Evolutionary conservation across 2,329 filamentous ascomycete genomes (phyloP).

Genomic region (Aspergillus sp.): DNA sequence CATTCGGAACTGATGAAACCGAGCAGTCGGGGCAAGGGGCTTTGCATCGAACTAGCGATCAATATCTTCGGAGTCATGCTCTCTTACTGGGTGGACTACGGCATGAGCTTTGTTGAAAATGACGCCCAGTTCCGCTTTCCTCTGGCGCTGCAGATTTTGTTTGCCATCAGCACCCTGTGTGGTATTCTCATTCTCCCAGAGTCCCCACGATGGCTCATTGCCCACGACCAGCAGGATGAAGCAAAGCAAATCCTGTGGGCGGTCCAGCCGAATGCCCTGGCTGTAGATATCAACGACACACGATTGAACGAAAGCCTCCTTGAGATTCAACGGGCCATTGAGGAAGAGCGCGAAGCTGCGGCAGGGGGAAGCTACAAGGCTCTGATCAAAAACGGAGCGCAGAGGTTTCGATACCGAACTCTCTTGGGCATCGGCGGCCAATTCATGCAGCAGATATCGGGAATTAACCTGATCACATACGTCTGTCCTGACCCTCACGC

Average conservation of each 20-base stretch:
- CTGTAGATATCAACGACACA: background rate
- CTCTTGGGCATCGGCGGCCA: conserved; percentile 28
- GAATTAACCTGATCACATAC: conserved; percentile 48
- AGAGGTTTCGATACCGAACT: conserved; percentile 23
- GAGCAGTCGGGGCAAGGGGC: conserved; percentile 57
- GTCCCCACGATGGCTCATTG: conserved; percentile 32
- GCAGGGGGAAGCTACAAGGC: background rate
- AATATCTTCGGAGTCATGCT: conserved; percentile 34
- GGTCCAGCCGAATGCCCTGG: conserved; percentile 25
- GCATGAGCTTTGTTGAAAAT: conserved; percentile 20
- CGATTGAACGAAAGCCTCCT: background rate
- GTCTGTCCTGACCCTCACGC: background rate
- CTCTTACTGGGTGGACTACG: conserved; percentile 27
- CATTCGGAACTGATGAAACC: conserved; percentile 11
- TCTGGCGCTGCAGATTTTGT: conserved; percentile 49
- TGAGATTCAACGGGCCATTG: background rate
- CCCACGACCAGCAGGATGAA: conserved; percentile 38
- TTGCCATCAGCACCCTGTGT: conserved; percentile 41
- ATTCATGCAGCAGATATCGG: conserved; percentile 45
- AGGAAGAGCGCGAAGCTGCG: background rate
- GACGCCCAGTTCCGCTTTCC: conserved; percentile 46
- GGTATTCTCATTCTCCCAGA: conserved; percentile 37
- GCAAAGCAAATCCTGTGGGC: conserved; percentile 47
- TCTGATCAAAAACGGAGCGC: conserved; percentile 24
- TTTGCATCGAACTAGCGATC: conserved; percentile 53